These are phyloP conservation scores for Trichoderma sp. DNA, from an alignment of 2,329 filamentous ascomycete species.

Conservation along the genomic window DNA sequence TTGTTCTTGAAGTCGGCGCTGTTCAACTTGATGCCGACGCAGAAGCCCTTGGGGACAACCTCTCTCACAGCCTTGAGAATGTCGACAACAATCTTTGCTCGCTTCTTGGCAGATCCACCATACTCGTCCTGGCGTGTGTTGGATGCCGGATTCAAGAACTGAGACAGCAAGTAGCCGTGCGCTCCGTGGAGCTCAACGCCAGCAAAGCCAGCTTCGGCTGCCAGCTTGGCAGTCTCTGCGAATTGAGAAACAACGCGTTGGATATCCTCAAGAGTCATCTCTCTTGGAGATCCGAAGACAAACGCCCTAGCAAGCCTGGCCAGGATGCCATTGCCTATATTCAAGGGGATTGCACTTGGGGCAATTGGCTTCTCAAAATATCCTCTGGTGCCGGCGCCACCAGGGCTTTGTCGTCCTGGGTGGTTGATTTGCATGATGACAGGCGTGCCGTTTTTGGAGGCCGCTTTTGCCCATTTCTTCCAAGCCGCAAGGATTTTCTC, in stretches of 20 bases:
- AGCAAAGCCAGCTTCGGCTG: slow-evolving; percentile 44
- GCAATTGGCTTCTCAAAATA: slow-evolving; percentile 41
- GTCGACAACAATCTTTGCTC: slow-evolving; percentile 50
- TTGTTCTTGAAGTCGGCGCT: slow-evolving; percentile 53
- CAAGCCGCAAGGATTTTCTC: slow-evolving; percentile 35
- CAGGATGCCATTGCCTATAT: slow-evolving; percentile 39
- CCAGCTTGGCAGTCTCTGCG: slow-evolving; percentile 48
- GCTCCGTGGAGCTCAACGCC: slow-evolving; percentile 47
- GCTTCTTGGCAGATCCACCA: slow-evolving; percentile 49
- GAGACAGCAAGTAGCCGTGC: slow-evolving; percentile 57
- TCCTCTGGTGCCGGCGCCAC: slow-evolving; percentile 37
- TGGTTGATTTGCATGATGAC: slow-evolving; percentile 47
- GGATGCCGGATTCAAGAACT: slow-evolving; percentile 50
- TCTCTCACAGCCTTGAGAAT: slow-evolving; percentile 44
- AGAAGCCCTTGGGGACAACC: slow-evolving; percentile 40
- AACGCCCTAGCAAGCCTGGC: slow-evolving; percentile 33
- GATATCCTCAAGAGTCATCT: slow-evolving; percentile 55
- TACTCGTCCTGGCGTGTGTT: slow-evolving; percentile 55
- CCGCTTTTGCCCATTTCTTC: slow-evolving; percentile 36
- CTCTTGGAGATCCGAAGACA: slow-evolving; percentile 53
- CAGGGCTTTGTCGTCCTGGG: slow-evolving; percentile 44
- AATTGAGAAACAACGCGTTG: slow-evolving; percentile 51
- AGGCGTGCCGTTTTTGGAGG: slow-evolving; percentile 34
- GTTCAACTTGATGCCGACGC: slow-evolving; percentile 55
- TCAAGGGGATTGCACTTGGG: slow-evolving; percentile 42